Percentiles rank a stretch among this genome's conserved stretches.
These are phyloP conservation scores for Pascua guehoae DNA, from an alignment of 1,284 basidiomycete species.

Conservation along the genomic window DNA sequence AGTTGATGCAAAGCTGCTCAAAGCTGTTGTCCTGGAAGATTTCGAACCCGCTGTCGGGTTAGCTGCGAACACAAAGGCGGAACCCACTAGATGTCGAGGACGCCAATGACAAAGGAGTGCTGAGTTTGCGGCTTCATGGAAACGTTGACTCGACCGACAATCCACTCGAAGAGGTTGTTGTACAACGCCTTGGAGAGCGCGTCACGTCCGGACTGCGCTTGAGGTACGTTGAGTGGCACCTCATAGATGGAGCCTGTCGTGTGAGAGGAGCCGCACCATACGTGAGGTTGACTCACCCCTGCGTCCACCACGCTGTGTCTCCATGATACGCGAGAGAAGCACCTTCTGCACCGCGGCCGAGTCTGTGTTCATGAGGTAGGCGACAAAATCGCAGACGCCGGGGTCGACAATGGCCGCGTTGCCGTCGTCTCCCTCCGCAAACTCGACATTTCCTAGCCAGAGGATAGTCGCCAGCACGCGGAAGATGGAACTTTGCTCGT, in stretches of 20 bases:
- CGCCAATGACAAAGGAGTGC: conserved; percentile 85
- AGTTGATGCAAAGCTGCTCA: conserved; percentile 99
- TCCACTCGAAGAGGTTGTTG: conserved; percentile 99
- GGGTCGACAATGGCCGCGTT: conserved; percentile 78
- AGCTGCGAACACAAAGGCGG: conserved; percentile 4
- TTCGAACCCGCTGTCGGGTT: conserved; percentile 66
- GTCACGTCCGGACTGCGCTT: conserved; percentile 83
- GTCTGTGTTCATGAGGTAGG: conserved; percentile 89
- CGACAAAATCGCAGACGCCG: conserved; percentile 91
- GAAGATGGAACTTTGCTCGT: conserved; percentile 91
- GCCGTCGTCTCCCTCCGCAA: conserved; percentile 81
- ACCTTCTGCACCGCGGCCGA: conserved; percentile 75
- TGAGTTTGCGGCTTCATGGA: conserved; percentile 85
- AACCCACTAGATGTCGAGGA: conserved; percentile 82
- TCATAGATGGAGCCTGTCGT: conserved; percentile 75
- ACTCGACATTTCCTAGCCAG: conserved; percentile 96
- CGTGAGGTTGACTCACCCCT: conserved; percentile 56
- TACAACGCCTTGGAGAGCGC: conserved; percentile 95
- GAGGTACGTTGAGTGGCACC: conserved; percentile 89
- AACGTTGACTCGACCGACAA: conserved; percentile 90
- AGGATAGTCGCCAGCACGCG: conserved; percentile 87
- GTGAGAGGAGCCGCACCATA: neutral
- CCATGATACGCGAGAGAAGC: conserved; percentile 79
- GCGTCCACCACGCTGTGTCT: conserved; percentile 87
- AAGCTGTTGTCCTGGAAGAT: conserved; percentile 99